These are phyloP conservation scores for Suillus subalutaceus DNA, from an alignment of 768 basidiomycete species.

Conservation along the genomic window DNA sequence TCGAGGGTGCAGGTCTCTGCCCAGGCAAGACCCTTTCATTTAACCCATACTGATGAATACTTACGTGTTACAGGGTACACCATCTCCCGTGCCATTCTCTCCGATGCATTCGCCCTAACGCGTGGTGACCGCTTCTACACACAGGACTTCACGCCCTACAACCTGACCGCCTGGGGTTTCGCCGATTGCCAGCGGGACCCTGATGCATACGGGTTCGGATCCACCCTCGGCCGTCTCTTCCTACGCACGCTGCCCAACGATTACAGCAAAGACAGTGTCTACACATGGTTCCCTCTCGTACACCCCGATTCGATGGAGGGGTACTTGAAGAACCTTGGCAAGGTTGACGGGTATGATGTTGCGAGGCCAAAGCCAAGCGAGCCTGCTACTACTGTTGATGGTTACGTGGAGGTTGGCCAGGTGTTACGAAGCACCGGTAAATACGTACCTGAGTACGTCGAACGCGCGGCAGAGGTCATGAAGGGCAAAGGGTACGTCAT, in stretches of 20 bases:
- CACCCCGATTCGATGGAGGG: slow-evolving; percentile 70
- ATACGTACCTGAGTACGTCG: slow-evolving; percentile 54
- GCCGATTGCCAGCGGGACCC: slow-evolving; percentile 79
- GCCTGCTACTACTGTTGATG: slow-evolving; percentile 37
- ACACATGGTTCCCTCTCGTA: slow-evolving; percentile 90
- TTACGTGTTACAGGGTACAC: slow-evolving; percentile 61
- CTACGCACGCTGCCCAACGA: slow-evolving; percentile 73
- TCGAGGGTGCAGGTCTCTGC: slow-evolving; percentile 82
- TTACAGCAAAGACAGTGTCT: slow-evolving; percentile 69
- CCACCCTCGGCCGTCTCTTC: slow-evolving; percentile 70
- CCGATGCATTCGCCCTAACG: slow-evolving; percentile 84
- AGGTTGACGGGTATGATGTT: slow-evolving; percentile 57
- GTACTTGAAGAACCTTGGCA: slow-evolving; percentile 57
- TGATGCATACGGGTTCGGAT: slow-evolving; percentile 70
- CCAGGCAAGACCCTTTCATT: slow-evolving; percentile 51
- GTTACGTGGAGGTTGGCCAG: slow-evolving; percentile 54
- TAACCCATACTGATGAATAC: background rate
- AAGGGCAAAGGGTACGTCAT: slow-evolving; percentile 57
- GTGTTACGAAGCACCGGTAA: slow-evolving; percentile 49
- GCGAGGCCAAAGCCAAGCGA: slow-evolving; percentile 44
- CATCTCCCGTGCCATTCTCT: slow-evolving; percentile 81
- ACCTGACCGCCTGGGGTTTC: slow-evolving; percentile 84
- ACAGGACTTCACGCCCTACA: slow-evolving; percentile 78
- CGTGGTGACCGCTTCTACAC: slow-evolving; percentile 86
- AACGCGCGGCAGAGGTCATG: slow-evolving; percentile 55